Evolutionary conservation across 2,329 filamentous ascomycete species (phyloP).

Genomic region (Fusarium nodosum): DNA sequence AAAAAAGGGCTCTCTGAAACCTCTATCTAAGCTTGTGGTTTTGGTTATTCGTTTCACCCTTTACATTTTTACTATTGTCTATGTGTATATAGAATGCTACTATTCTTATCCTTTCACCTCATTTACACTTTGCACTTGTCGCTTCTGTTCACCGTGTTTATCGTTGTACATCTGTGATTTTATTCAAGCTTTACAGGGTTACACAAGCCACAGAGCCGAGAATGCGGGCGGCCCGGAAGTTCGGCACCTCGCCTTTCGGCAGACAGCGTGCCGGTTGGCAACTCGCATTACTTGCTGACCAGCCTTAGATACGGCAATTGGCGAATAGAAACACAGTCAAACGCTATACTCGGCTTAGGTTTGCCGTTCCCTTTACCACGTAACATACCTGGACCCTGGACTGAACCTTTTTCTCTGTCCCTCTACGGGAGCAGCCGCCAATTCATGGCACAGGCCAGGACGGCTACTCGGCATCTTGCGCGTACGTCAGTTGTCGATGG

Average conservation of each 20-base stretch:
- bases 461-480: conserved; percentile 42
- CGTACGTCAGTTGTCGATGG: conserved; percentile 31
- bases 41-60: conserved; percentile 75
- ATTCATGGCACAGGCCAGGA: conserved; percentile 8
- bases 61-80: conserved; percentile 59
- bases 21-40: conserved; percentile 59
- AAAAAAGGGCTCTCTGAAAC: conserved; percentile 73
- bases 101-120: conserved; percentile 3
- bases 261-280: conserved; percentile 43
- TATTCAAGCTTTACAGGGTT: conserved; percentile 20
- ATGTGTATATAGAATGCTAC: not conserved
- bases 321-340: conserved; percentile 36
- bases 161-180: not conserved
- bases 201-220: conserved; percentile 17
- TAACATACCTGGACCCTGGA: conserved; percentile 14
- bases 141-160: not conserved
- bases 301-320: not conserved
- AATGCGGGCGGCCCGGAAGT: conserved; percentile 46
- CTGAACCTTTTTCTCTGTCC: conserved; percentile 9
- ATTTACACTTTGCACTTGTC: not conserved
- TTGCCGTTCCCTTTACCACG: conserved; percentile 34
- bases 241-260: conserved; percentile 47
- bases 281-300: conserved; percentile 32
- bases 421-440: conserved; percentile 32
- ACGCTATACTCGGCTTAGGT: conserved; percentile 35